Evolutionary conservation across 768 basidiomycete genomes (phyloP).

Genomic region (Rhodotorula kratochvilovae): DNA sequence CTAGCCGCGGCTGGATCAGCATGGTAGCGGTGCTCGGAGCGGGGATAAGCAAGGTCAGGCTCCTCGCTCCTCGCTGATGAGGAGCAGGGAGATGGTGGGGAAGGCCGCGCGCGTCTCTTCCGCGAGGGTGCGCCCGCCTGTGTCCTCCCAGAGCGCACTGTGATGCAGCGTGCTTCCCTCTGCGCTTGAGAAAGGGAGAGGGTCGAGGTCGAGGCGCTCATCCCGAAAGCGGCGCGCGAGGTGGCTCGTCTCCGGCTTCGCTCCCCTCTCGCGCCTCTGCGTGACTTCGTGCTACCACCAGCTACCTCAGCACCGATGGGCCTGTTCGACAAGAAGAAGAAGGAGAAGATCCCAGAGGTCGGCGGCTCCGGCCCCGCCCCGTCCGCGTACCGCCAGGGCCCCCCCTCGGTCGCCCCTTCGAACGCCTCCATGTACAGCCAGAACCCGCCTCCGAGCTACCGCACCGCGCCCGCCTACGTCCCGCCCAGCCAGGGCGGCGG

Average conservation of each 20-base stretch:
- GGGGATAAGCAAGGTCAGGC: too few relatives aligned
- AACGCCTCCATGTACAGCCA: conserved; percentile 1
- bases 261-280: not conserved
- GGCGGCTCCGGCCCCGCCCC: not conserved
- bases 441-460: conserved; percentile 27
- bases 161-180: too few relatives aligned
- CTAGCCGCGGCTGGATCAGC: too few relatives aligned
- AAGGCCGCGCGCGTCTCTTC: too few relatives aligned
- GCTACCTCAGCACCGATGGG: conserved; percentile 16
- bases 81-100: too few relatives aligned
- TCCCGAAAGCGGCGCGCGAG: too few relatives aligned
- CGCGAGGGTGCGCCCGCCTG: too few relatives aligned
- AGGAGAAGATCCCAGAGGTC: conserved; percentile 39
- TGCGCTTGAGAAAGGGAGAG: too few relatives aligned
- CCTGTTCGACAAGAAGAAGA: conserved; percentile 37
- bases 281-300: not conserved
- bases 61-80: too few relatives aligned
- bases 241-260: not conserved
- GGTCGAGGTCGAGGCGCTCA: too few relatives aligned
- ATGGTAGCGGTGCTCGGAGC: too few relatives aligned
- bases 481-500: conserved; percentile 21
- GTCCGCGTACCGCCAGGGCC: not conserved
- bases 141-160: too few relatives aligned
- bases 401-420: not conserved
- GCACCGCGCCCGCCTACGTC: conserved; percentile 14